Evolutionary conservation across 345 rosid genomes (phyloP).

Genomic region (Linum trigynum): DNA sequence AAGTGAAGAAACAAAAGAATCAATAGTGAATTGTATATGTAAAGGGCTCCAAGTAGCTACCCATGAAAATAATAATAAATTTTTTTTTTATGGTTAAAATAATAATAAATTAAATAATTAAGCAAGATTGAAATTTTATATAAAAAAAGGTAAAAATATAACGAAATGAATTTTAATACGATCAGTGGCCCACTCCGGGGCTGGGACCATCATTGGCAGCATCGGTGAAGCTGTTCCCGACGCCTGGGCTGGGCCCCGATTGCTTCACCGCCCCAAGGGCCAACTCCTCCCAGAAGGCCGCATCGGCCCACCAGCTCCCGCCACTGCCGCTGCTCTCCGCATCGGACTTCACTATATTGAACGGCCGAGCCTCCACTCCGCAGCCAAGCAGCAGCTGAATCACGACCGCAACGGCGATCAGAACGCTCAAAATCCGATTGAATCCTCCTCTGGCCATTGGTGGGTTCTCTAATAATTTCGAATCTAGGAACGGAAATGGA

Average conservation of each 20-base stretch:
- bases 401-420: no score
- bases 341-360: background rate
- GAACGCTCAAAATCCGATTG: no score
- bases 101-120: no score
- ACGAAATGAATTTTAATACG: no score
- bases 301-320: background rate
- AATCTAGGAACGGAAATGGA: no score
- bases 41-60: background rate
- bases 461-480: no score
- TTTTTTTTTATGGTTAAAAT: no score
- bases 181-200: conserved; percentile 5
- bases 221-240: no score
- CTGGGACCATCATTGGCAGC: background rate
- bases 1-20: background rate
- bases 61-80: background rate
- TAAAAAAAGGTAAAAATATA: no score
- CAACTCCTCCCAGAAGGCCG: background rate
- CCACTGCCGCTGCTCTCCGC: background rate
- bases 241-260: background rate
- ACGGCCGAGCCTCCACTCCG: background rate
- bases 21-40: background rate
- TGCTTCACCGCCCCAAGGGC: conserved; percentile 2
- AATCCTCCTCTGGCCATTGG: no score
- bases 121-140: no score
- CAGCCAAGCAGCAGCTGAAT: no score